Conservation (phyloP, 768 basidiomycete species). For the Boletus sensibilis region DNA sequence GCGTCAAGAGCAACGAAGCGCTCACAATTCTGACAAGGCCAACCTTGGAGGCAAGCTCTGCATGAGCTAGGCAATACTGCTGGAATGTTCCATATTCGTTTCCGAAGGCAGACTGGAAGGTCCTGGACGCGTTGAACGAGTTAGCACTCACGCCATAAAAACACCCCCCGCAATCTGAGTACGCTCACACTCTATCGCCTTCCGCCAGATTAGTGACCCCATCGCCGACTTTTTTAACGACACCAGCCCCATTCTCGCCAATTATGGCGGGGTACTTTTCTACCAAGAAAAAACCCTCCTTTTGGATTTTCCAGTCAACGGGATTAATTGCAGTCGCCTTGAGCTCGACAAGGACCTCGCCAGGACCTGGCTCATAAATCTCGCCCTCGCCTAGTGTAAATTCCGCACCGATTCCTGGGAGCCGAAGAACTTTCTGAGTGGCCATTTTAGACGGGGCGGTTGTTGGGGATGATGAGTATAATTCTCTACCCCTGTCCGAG, state of each 20-base stretch:
- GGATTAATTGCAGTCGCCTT: conserved; percentile 46
- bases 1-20: neutral
- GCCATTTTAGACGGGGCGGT: neutral
- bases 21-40: neutral
- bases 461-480: neutral
- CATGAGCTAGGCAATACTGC: conserved; percentile 22
- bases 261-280: conserved; percentile 37
- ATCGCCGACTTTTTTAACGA: conserved; percentile 36
- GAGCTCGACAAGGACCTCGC: conserved; percentile 44
- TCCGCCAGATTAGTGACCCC: conserved; percentile 32
- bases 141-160: neutral
- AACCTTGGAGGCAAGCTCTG: conserved; percentile 22
- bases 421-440: conserved; percentile 20
- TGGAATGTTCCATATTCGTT: conserved; percentile 19
- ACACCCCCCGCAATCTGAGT: neutral
- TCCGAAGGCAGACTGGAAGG: conserved; percentile 4
- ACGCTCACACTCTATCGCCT: conserved; percentile 38
- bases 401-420: conserved; percentile 9
- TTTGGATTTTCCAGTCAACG: conserved; percentile 31
- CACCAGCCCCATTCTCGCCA: conserved; percentile 40
- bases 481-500: neutral
- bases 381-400: conserved; percentile 10
- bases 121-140: neutral
- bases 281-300: conserved; percentile 15
- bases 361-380: conserved; percentile 38